Evolutionary conservation across 768 basidiomycete species (phyloP).

Genomic region (Amanita rubescens): DNA sequence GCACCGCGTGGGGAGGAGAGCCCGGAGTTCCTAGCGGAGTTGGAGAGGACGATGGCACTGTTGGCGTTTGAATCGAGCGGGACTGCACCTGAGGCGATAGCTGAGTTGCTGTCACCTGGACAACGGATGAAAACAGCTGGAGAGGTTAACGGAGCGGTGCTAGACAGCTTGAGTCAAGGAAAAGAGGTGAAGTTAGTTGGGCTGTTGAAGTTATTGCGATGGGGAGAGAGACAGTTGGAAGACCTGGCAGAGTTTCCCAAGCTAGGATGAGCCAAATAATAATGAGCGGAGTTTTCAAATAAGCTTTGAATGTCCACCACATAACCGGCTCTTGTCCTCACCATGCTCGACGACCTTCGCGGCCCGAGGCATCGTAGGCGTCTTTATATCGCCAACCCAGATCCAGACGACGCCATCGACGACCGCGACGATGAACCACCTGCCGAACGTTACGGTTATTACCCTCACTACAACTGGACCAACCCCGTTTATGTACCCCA

Average conservation of each 20-base stretch:
- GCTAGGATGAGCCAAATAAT: conserved; percentile 36
- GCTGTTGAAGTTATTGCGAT: conserved; percentile 74
- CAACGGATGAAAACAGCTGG: conserved; percentile 94
- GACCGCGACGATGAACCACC: conserved; percentile 23
- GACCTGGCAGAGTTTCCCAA: conserved; percentile 78
- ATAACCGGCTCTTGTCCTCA: too few species aligned
- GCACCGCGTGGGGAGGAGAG: conserved; percentile 94
- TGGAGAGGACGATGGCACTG: conserved; percentile 93
- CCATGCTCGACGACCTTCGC: conserved; percentile 59
- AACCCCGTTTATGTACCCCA: conserved; percentile 8
- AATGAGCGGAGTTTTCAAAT: conserved; percentile 4
- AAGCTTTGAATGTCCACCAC: too few species aligned
- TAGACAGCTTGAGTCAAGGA: conserved; percentile 87
- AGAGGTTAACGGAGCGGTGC: conserved; percentile 91
- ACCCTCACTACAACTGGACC: conserved; percentile 1
- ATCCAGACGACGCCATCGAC: conserved; percentile 37
- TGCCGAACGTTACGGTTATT: too few species aligned
- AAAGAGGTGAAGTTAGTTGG: conserved; percentile 86
- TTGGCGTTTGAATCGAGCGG: conserved; percentile 71
- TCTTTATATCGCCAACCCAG: conserved; percentile 57
- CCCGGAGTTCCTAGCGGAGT: conserved; percentile 84
- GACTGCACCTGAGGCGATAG: conserved; percentile 55
- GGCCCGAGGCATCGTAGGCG: conserved; percentile 32
- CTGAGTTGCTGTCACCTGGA: conserved; percentile 73
- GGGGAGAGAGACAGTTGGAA: conserved; percentile 78